Evolutionary conservation across 345 rosid genomes (phyloP).

Genomic region (Clausena lansium): DNA sequence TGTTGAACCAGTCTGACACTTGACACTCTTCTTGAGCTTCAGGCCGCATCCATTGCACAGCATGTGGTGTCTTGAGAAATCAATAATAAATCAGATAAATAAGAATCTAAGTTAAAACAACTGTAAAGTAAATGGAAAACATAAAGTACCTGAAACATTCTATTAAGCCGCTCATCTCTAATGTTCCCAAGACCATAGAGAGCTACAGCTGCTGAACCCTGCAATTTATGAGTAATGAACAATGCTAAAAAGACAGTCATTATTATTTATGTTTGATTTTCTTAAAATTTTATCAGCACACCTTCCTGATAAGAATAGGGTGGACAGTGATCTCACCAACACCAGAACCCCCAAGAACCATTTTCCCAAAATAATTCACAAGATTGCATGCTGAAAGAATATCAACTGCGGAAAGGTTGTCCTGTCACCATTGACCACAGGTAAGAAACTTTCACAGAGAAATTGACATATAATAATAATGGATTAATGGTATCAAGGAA

Average conservation of each 20-base stretch:
- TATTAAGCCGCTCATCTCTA: conserved; percentile 93
- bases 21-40: conserved; percentile 86
- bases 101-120: conserved; percentile 13
- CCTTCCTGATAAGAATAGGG: conserved; percentile 94
- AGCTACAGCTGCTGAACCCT: conserved; percentile 95
- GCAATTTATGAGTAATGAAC: conserved; percentile 18
- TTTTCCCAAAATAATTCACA: conserved; percentile 94
- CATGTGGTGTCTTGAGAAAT: conserved; percentile 87
- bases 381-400: conserved; percentile 97
- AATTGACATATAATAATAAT: neutral
- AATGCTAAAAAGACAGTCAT: conserved; percentile 6
- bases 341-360: conserved; percentile 99
- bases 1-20: conserved; percentile 94
- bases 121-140: conserved; percentile 5
- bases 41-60: conserved; percentile 99
- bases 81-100: conserved; percentile 20
- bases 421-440: conserved; percentile 53
- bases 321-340: conserved; percentile 90
- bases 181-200: conserved; percentile 98
- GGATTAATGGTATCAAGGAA: too few relatives aligned
- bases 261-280: conserved; percentile 11
- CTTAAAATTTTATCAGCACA: conserved; percentile 27
- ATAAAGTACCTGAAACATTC: conserved; percentile 89
- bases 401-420: conserved; percentile 95
- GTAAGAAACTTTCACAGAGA: conserved; percentile 10